A percentile compares a stretch with the other conserved stretches of the same genome.
Evolutionary conservation across 208 protist genomes (phyloP).

Genomic region (Naegleria gruberi): DNA sequence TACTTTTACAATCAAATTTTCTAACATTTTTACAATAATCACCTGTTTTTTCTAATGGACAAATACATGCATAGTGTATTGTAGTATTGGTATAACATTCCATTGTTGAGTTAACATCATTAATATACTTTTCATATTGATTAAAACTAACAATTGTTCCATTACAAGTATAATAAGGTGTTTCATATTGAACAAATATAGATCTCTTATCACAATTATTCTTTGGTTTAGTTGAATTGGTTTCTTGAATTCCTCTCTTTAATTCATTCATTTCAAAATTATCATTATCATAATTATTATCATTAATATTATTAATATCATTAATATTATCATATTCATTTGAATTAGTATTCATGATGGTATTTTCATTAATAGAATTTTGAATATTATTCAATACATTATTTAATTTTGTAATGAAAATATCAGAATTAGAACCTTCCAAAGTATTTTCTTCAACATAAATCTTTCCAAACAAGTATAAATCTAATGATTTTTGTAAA

Average conservation of each 20-base stretch:
- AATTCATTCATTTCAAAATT: background rate
- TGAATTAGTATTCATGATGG: too few species aligned
- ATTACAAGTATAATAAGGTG: background rate
- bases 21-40: background rate
- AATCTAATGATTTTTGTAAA: background rate
- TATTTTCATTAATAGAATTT: too few species aligned
- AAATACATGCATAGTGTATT: background rate
- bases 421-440: background rate
- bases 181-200: background rate
- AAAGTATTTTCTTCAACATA: background rate
- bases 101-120: background rate
- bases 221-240: background rate
- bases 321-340: too few species aligned
- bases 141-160: background rate
- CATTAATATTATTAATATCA: too few species aligned
- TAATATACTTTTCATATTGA: background rate
- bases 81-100: background rate
- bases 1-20: background rate
- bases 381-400: too few species aligned
- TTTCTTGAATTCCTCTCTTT: background rate
- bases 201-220: background rate
- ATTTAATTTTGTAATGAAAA: too few species aligned
- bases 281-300: background rate
- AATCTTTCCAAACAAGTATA: background rate
- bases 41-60: background rate